A percentile compares a stretch with the other conserved stretches of the same genome.
Conservation (phyloP, 345 rosid genomes). For the Dovyalis caffra region DNA sequence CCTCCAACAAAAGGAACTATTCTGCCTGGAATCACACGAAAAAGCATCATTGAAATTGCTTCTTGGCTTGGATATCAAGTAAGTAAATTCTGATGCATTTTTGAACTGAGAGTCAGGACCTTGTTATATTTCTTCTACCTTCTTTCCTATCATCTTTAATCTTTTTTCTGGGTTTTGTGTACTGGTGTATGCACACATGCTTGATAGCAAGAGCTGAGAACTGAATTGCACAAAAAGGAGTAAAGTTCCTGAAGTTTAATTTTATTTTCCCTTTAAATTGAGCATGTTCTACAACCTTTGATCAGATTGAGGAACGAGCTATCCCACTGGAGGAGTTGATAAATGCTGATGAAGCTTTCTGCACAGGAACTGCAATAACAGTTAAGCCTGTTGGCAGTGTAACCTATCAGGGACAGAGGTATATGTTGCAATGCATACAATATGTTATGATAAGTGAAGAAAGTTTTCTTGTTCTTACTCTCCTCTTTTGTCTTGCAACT, state of each 20-base stretch:
- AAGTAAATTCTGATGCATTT: background rate
- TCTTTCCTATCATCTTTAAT: too few relatives aligned
- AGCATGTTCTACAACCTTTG: background rate
- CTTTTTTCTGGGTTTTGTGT: too few relatives aligned
- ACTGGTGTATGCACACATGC: too few relatives aligned
- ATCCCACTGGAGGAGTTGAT: slow-evolving; percentile 32
- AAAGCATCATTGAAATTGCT: slow-evolving; percentile 47
- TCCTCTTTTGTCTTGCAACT: background rate
- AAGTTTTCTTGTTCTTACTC: background rate
- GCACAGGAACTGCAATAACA: slow-evolving; percentile 50
- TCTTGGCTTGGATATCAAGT: slow-evolving; percentile 31
- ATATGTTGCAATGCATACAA: background rate
- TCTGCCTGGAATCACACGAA: slow-evolving; percentile 52
- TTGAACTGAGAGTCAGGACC: too few relatives aligned
- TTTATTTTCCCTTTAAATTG: too few relatives aligned
- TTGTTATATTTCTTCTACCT: too few relatives aligned
- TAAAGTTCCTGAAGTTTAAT: too few relatives aligned
- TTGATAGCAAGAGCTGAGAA: too few relatives aligned
- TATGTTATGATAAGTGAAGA: background rate
- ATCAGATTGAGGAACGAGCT: slow-evolving; percentile 41
- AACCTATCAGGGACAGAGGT: slow-evolving; percentile 34
- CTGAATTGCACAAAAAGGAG: too few relatives aligned
- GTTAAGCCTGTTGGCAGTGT: slow-evolving; percentile 36
- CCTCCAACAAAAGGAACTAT: slow-evolving; percentile 46
- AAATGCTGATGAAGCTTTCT: slow-evolving; percentile 51